Evolutionary conservation across 495 filamentous ascomycete species (phyloP).

Genomic region (Penicillium daleae): DNA sequence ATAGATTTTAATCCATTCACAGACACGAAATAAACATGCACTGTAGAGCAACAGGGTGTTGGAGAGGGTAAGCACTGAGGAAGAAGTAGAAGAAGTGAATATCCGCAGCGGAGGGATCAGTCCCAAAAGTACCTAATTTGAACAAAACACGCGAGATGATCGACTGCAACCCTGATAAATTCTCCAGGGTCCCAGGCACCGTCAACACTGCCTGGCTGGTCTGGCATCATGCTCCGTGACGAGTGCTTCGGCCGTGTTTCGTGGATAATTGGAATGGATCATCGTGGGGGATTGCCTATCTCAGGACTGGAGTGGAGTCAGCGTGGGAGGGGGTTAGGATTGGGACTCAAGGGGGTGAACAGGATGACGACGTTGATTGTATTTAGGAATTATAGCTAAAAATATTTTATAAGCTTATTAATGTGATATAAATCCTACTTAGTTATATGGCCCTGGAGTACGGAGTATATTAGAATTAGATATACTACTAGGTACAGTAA

Average conservation of each 20-base stretch:
- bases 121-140: background rate
- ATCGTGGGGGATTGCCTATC: constrained; percentile 5
- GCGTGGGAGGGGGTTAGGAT: background rate
- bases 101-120: background rate
- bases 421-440: too few relatives aligned
- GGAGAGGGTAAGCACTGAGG: background rate
- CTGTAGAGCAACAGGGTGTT: background rate
- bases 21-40: background rate
- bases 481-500: too few relatives aligned
- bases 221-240: background rate
- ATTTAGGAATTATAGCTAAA: too few relatives aligned
- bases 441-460: too few relatives aligned
- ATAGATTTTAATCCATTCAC: background rate
- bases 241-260: constrained; percentile 10
- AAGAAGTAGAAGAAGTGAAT: background rate
- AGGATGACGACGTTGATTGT: background rate
- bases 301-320: constrained; percentile 7
- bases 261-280: constrained; percentile 26
- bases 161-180: constrained; percentile 3
- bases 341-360: background rate
- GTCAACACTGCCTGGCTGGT: constrained; percentile 1
- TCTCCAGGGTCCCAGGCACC: constrained; percentile 1
- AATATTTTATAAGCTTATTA: too few relatives aligned
- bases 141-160: constrained; percentile 3
- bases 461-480: too few relatives aligned